Conservation (phyloP, 139 green algal genomes). For the Chlorella vulgaris region DNA sequence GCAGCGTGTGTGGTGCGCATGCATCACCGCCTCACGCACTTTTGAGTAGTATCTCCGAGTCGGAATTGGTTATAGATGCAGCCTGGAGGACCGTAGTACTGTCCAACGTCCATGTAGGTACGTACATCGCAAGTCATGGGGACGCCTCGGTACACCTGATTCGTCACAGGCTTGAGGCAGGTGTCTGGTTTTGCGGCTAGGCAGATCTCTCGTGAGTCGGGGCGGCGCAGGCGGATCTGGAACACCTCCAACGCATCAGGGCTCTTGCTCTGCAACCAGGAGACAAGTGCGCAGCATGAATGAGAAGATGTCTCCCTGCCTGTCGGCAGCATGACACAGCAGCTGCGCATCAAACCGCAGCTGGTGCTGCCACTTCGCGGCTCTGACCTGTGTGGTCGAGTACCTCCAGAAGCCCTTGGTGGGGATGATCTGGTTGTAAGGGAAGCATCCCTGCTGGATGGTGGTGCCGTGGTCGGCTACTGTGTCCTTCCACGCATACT, state of each 20-base stretch:
- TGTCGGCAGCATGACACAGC: too few relatives aligned
- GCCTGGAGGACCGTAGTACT: background rate
- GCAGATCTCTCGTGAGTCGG: background rate
- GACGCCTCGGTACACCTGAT: background rate
- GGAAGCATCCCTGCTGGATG: background rate
- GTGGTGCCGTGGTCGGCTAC: background rate
- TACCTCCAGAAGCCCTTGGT: background rate
- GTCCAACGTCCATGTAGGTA: background rate
- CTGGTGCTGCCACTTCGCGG: too few relatives aligned
- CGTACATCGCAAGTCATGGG: background rate
- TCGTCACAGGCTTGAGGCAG: too few relatives aligned
- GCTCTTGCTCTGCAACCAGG: background rate
- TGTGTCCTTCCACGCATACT: background rate
- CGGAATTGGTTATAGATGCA: background rate
- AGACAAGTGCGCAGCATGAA: too few relatives aligned
- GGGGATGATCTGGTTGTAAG: background rate
- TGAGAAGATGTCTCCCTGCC: too few relatives aligned
- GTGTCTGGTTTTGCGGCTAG: background rate
- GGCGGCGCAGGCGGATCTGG: too few relatives aligned
- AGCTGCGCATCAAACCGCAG: too few relatives aligned
- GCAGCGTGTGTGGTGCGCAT: too few relatives aligned
- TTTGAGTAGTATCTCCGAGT: background rate
- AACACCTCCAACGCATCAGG: background rate
- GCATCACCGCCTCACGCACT: background rate
- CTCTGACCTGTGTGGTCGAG: background rate